Base-by-base conservation (phyloP, 495 filamentous ascomycete genomes). In the Ascodesmis nigricans region DNA sequence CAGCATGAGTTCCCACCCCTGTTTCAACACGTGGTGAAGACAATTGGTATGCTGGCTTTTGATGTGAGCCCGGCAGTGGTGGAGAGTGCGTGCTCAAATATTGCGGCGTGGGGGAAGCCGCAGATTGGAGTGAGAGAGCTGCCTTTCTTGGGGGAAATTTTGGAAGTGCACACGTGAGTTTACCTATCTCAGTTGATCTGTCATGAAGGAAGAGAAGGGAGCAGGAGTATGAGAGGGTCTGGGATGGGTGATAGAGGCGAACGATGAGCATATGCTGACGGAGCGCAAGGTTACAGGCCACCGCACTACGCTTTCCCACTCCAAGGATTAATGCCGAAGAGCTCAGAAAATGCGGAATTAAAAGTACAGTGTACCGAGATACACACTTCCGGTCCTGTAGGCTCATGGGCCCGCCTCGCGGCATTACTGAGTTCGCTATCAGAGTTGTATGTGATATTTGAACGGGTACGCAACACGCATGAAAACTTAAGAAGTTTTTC, bases 81-180 rank as follows among this genome's bases (percentile, higher is more conserved):
- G 21, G 48, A 52, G 24, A 53, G 48, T 4, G 48, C 48, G 32
- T 52, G 48, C 29, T 46, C 47, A 16, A 52, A 52, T 33, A 52
- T 52, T 30, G 48, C 48, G 16, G 40, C 43, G 19, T 52, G 48
- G 48, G 40, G 33, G 9, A 31, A 29, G 18, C 48, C 48, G 18
- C 30, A 51, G 21, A 41, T 40, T 31, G 48, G 48, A 13, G 29
- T 51, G 3, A 49, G 51, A 21, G 48, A 52, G 31, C 41, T 52
- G 23, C 48, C 48, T 9, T 52, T 52, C 37, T 36, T 52, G 14
- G 48, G 48, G 21, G 52, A 49, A 20, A 33, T 52, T 11, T 31
- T 52, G 21, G 47, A 52, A 35, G 48, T 52, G 39, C 48, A 52
- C 39, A 52, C 51, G 48, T 52, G 29, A 6, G 37, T 40, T 16